A percentile compares a stretch with the other conserved stretches of the same genome.
Evolutionary conservation across 345 rosid species (phyloP).

Genomic region (Eucalyptus regnans): DNA sequence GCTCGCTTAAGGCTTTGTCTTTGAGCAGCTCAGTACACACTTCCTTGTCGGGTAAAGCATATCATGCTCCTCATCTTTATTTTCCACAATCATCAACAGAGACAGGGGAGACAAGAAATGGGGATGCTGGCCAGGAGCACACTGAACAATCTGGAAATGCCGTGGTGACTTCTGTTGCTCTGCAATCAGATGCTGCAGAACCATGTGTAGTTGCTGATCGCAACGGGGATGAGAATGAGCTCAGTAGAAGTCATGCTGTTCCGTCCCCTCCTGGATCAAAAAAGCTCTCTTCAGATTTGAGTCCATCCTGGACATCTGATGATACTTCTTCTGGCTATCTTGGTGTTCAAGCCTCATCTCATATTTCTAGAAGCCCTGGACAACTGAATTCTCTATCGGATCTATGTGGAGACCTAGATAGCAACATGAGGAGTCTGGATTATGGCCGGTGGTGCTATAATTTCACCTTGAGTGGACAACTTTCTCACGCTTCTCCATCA

Average conservation of each 20-base stretch:
- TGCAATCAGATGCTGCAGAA: not conserved
- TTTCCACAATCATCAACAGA: constrained; percentile 2
- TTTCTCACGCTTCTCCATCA: constrained; percentile 26
- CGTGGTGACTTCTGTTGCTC: constrained; percentile 3
- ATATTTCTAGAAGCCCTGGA: constrained; percentile 6
- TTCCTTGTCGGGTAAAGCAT: constrained; percentile 11
- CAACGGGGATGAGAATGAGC: constrained; percentile 15
- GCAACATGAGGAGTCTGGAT: constrained; percentile 28
- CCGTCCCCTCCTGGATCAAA: constrained; percentile 20
- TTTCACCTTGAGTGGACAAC: constrained; percentile 19
- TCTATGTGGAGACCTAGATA: constrained; percentile 53
- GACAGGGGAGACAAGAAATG: constrained; percentile 32
- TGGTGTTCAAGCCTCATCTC: constrained; percentile 1
- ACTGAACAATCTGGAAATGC: constrained; percentile 1
- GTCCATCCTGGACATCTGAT: constrained; percentile 31
- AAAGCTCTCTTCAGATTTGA: constrained; percentile 6
- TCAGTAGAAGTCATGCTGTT: constrained; percentile 11
- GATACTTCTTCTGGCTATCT: constrained; percentile 24
- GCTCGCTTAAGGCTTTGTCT: constrained; percentile 11
- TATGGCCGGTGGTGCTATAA: constrained; percentile 36
- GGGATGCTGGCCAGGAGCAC: constrained; percentile 15
- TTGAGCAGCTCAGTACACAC: constrained; percentile 7
- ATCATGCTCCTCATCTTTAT: constrained; percentile 32
- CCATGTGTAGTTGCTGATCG: not conserved
- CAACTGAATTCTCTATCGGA: constrained; percentile 29